Evolutionary conservation across 2,329 filamentous ascomycete species (phyloP), one percentile per base, ranked within the genome.

Genomic region (Fusarium armeniacum): DNA sequence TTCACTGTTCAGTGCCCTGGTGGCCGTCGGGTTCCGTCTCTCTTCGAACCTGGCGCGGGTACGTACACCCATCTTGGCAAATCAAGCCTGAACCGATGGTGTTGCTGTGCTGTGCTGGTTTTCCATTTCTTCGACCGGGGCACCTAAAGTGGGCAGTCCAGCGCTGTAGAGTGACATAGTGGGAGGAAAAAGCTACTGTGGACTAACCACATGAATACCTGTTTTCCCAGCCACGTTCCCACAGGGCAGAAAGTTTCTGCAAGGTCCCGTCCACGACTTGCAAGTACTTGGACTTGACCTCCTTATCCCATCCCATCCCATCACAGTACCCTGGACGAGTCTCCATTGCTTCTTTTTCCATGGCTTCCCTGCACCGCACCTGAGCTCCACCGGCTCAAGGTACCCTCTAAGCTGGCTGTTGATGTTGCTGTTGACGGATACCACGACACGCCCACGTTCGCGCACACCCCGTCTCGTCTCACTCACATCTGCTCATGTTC

Each of bases 271-370:
- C 38, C 16, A 28, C 15, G 22, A 18, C 28, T 45, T 22, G 20
- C 28, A 69, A 55, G 67, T 70, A 68, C 47, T 40, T 49, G 16
- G 28, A 70, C 67, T 54, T 33, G 35, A 49, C 43, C 47, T 63
- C 53, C 57, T 62, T 44, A 50, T 56, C 52, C 52, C 49, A 24
- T 51, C 49, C 18, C 49, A 51, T 68, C 64, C 58, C 47, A 53
- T 63, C 41, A 40, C 40, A 20, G 38, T 43, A 20, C 46, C 67
- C 62, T 50, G 51, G 67, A 56, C 38, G 41, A 62, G 62, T 58
- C 67, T 65, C 67, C 67, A 70, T 70, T 70, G 67, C 67, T 70
- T 70, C 67, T 70, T 70, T 49, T 70, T 70, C 50, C 67, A 70
- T 45, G 46, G 32, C 47, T 64, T 70, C 60, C 58, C 67, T 70